A percentile compares a stretch with the other conserved stretches of the same genome.
Evolutionary conservation across 2,329 filamentous ascomycete genomes (phyloP).

Genomic region (Aschersonia sp.): DNA sequence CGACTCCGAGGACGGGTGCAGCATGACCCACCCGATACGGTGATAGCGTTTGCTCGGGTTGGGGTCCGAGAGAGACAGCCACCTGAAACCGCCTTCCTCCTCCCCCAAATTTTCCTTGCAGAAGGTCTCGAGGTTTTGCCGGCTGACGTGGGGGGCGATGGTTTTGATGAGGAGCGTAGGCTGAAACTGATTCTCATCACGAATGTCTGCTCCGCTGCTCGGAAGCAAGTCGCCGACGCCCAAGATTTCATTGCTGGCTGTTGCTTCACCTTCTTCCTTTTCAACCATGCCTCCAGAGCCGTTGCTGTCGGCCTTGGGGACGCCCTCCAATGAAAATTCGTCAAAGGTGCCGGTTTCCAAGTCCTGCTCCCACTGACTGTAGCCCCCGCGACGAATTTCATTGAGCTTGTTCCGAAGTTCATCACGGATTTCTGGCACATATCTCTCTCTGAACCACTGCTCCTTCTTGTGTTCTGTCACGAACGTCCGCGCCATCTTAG

Average conservation of each 20-base stretch:
- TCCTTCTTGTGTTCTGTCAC: conserved; percentile 87
- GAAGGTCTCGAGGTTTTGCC: conserved; percentile 83
- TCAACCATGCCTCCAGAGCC: conserved; percentile 73
- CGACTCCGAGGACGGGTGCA: conserved; percentile 64
- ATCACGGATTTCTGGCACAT: conserved; percentile 70
- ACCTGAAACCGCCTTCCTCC: conserved; percentile 82
- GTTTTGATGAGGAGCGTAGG: conserved; percentile 96
- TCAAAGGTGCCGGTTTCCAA: conserved; percentile 77
- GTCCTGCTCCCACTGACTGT: conserved; percentile 80
- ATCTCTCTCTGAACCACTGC: conserved; percentile 96
- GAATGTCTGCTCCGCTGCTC: conserved; percentile 67
- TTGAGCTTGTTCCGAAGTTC: conserved; percentile 60
- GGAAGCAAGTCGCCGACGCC: conserved; percentile 86
- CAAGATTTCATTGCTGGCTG: conserved; percentile 79
- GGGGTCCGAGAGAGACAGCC: conserved; percentile 88
- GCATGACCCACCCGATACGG: conserved; percentile 95
- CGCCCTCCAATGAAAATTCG: conserved; percentile 84
- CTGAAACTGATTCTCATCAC: conserved; percentile 76
- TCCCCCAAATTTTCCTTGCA: conserved; percentile 91
- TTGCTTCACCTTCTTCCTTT: conserved; percentile 91
- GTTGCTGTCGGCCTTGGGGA: conserved; percentile 86
- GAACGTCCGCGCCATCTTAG: conserved; percentile 75
- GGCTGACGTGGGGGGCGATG: conserved; percentile 88
- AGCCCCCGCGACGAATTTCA: conserved; percentile 64
- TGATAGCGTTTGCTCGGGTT: conserved; percentile 96